Evolutionary conservation across 208 protist genomes (phyloP).

Genomic region (Leishmania mexicana): DNA sequence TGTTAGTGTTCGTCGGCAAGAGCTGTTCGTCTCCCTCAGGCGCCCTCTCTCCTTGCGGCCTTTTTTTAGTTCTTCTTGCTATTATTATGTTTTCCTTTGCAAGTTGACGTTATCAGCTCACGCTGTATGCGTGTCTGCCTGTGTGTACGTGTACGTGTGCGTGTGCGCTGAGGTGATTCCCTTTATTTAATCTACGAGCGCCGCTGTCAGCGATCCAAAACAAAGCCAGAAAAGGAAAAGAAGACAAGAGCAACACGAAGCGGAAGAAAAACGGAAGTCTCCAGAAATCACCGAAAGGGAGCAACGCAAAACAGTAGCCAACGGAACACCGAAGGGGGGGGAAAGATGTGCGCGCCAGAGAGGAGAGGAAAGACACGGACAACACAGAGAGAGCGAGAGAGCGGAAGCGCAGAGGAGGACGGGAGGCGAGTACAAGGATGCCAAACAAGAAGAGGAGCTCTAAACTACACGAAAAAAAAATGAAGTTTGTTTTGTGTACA

Average conservation of each 20-base stretch:
- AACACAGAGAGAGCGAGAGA: neutral
- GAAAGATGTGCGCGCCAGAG: neutral
- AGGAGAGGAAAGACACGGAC: neutral
- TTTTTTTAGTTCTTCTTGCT: too few relatives aligned
- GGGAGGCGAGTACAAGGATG: neutral
- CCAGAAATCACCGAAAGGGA: too few relatives aligned
- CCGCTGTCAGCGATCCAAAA: neutral
- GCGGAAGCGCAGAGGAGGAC: neutral
- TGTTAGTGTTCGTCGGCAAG: too few relatives aligned
- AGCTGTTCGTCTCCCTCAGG: too few relatives aligned
- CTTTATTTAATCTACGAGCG: neutral
- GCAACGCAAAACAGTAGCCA: too few relatives aligned
- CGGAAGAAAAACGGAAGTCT: neutral
- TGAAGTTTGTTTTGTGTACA: neutral
- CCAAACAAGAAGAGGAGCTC: neutral
- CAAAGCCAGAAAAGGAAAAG: neutral
- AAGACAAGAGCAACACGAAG: neutral
- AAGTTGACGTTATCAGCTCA: neutral
- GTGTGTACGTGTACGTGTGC: neutral
- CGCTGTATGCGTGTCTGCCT: too few relatives aligned
- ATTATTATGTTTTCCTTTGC: neutral
- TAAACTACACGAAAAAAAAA: neutral
- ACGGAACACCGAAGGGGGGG: neutral
- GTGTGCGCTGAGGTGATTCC: neutral
- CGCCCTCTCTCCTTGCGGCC: too few relatives aligned